Evolutionary conservation across 495 filamentous ascomycete genomes (phyloP).

Genomic region (Astrothelium macrocarpum): DNA sequence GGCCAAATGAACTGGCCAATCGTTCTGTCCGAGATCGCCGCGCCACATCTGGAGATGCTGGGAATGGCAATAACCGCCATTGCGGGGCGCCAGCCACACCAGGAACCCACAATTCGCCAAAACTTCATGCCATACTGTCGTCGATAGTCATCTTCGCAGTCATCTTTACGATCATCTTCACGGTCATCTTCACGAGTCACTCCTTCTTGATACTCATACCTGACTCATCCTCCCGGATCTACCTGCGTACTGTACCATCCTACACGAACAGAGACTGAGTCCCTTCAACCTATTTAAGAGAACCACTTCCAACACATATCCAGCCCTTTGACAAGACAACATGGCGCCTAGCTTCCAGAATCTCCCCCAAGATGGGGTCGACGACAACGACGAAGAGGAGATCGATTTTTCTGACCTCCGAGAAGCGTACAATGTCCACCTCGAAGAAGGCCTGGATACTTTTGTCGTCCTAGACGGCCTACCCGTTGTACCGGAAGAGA

Average conservation of each 20-base stretch:
- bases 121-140: conserved; percentile 2
- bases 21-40: neutral
- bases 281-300: too few relatives aligned
- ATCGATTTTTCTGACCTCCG: conserved; percentile 89
- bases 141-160: too few relatives aligned
- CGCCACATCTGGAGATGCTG: conserved; percentile 1
- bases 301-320: neutral
- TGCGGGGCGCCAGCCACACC: neutral
- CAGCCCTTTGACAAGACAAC: conserved; percentile 8
- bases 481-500: conserved; percentile 72
- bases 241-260: too few relatives aligned
- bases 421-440: conserved; percentile 86
- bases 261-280: neutral
- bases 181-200: too few relatives aligned
- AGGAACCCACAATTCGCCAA: conserved; percentile 1
- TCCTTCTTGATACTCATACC: too few relatives aligned
- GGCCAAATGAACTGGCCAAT: neutral
- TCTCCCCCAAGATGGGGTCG: conserved; percentile 66
- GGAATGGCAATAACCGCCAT: too few relatives aligned
- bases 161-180: too few relatives aligned
- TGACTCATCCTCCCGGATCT: too few relatives aligned
- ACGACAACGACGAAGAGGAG: conserved; percentile 82
- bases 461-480: conserved; percentile 94
- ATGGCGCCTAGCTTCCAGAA: conserved; percentile 70
- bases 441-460: conserved; percentile 89